Evolutionary conservation across 257 asterid genomes (phyloP), one percentile per base, ranked within the genome.

Genomic region (Jasminum sambac): DNA sequence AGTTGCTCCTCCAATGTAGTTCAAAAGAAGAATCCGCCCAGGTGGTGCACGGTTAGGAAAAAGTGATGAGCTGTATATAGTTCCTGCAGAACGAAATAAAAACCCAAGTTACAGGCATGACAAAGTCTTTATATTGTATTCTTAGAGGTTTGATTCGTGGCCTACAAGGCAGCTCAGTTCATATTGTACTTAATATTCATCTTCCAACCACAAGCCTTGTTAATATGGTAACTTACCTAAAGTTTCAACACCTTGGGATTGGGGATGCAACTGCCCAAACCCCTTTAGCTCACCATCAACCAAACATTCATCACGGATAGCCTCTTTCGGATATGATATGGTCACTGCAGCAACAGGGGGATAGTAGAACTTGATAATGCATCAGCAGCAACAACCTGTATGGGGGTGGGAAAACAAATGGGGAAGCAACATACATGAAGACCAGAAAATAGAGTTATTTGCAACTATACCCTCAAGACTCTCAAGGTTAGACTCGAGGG

Each of bases 241-340:
- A 74, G 99, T 94, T 86, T 91, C 98, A 67, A 94, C 96, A 74
- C 96, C 98, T 81, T 91, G 99, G 72, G 95, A 83, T 68, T 98
- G 96, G 17, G 99, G 98, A 82, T 94, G 99, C 90, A 94, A 80
- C 86, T 94, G 99, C 72, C 99, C 99, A 79, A 94, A 94, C 76
- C 99, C 98, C 86, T 87, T 91, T 8, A 94, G 86, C 78, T 89
- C 95, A 82, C 96, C 96, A 69, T 86, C 91, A 66, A 89, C 76
- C 79, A 91, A 66, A 50, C 95, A 78, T 8, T 91, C 96, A 59
- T 79, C 82, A 41, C 95, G 90, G 75, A 94, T 85, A 65, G 96
- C 96, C 73, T 85, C 89, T 84, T 82, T 78, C 19, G 99, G 98
- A 85, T 94, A 94, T 6, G 99, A 91, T 78, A 94, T 65, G 44